Conservation (phyloP, 345 rosid genomes). For the Euphorbia pulcherrima region DNA sequence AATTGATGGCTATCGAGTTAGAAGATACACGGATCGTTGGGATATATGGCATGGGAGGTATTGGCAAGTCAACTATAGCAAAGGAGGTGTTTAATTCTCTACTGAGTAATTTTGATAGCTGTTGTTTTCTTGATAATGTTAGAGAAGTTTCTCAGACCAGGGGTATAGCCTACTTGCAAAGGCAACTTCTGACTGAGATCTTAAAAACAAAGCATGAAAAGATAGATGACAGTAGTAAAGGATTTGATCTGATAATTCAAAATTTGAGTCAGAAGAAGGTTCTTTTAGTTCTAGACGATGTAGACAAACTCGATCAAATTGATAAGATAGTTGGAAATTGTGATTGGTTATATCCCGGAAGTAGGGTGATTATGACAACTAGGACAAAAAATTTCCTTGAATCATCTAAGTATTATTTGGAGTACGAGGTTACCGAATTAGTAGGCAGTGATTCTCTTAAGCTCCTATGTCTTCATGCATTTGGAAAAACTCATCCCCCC, state of each 20-base stretch:
- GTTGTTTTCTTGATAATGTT: slow-evolving; percentile 27
- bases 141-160: background rate
- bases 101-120: slow-evolving; percentile 11
- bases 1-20: background rate
- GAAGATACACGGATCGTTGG: slow-evolving; percentile 20
- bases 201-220: slow-evolving; percentile 10
- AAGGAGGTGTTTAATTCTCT: slow-evolving; percentile 15
- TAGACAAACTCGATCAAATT: slow-evolving; percentile 3
- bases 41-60: slow-evolving; percentile 25
- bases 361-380: slow-evolving; percentile 24
- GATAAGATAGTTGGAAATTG: background rate
- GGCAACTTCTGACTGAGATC: slow-evolving; percentile 16
- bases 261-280: background rate
- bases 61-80: slow-evolving; percentile 22
- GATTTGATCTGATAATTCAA: slow-evolving; percentile 1
- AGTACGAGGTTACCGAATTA: slow-evolving; percentile 14
- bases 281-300: slow-evolving; percentile 22
- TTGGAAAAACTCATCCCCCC: background rate
- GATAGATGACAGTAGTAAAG: slow-evolving; percentile 2
- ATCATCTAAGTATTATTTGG: background rate
- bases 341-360: slow-evolving; percentile 20
- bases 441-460: slow-evolving; percentile 11
- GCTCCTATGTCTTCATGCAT: slow-evolving; percentile 15
- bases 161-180: slow-evolving; percentile 20
- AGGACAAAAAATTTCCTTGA: slow-evolving; percentile 11